Evolutionary conservation across 331 rosid genomes (phyloP), one percentile per base, ranked within the genome.

Genomic region (Prunus yedoensis): DNA sequence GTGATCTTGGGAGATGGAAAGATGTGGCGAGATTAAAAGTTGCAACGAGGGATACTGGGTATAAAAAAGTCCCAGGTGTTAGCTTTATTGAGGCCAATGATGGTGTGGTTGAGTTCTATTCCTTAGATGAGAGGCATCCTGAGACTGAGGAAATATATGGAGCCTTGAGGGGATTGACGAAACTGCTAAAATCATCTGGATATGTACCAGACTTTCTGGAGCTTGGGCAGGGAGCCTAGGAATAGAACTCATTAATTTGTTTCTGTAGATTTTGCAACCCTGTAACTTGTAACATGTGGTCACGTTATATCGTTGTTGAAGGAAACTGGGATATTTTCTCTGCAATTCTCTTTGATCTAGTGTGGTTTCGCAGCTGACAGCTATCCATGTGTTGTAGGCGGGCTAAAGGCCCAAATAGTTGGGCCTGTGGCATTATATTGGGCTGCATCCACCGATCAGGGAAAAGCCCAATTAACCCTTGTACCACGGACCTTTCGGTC

Each of bases 1-100:
- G 87, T 61, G 87, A 87, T 79, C 83, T 77, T 66, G 85, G 87
- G 49, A 84, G 88, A 72, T 87, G 88, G 90, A 87, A 77, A 79
- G 90, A 87, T 47, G 83, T 80, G 45, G 85, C 90, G 32, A 75
- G 88, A 41, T 13, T 87, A 18, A 87, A 87, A 77, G 83, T 87
- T 43, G 82, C 88, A 10, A 73, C 77, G 78, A 82, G 86, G 74
- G 87, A 84, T 52, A 79, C 91, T 0, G 88, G 88, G 56, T 51
- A 71, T 20, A 82, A 51, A 73, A 87, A 87, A 58, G n/a, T 84
- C 71, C 88, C 91, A 0, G 87, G 87, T 14, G 73, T 85, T 71
- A 87, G 87, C 84, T 58, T 85, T 68, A 82, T 87, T 25, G 91
- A 87, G 73, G 84, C 78, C n/a, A 60, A 79, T 57, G 80, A 75